phyloP scores from a whole-genome alignment of 2,329 filamentous ascomycete genomes.

The Pseudogymnoascus sp. region DNA sequence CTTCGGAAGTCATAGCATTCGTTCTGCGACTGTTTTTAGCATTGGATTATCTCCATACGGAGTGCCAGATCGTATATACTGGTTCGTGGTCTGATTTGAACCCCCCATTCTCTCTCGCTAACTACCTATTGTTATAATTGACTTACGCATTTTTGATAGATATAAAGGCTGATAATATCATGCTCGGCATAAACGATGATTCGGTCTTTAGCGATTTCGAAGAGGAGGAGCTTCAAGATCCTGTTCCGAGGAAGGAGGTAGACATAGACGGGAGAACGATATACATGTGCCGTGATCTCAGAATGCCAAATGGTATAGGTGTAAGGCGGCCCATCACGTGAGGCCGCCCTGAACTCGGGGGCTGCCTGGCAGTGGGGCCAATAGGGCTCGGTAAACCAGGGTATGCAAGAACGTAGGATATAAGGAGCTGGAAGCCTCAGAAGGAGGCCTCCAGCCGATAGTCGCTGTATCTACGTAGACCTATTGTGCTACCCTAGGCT shows the following conservation, averaged over 20 bases:
- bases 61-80: conserved; percentile 38
- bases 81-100: conserved; percentile 26
- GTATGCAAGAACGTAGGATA: too few relatives aligned
- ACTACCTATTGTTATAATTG: conserved; percentile 1
- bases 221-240: conserved; percentile 31
- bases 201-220: conserved; percentile 32
- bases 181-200: conserved; percentile 31
- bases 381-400: too few relatives aligned
- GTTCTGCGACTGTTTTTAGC: conserved; percentile 33
- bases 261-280: conserved; percentile 30
- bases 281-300: conserved; percentile 32
- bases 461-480: too few relatives aligned
- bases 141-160: conserved; percentile 23
- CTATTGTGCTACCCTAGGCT: too few relatives aligned
- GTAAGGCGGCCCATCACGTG: too few relatives aligned
- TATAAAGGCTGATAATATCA: conserved; percentile 40
- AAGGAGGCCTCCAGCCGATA: too few relatives aligned
- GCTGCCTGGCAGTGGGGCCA: too few relatives aligned
- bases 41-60: conserved; percentile 37
- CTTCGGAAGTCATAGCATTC: conserved; percentile 28
- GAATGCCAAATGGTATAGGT: conserved; percentile 27
- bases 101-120: not conserved
- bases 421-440: too few relatives aligned
- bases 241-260: conserved; percentile 34
- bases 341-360: too few relatives aligned